These are phyloP conservation scores for Aspergillus awamori DNA, from an alignment of 2,329 filamentous ascomycete genomes.

Conservation along the genomic window DNA sequence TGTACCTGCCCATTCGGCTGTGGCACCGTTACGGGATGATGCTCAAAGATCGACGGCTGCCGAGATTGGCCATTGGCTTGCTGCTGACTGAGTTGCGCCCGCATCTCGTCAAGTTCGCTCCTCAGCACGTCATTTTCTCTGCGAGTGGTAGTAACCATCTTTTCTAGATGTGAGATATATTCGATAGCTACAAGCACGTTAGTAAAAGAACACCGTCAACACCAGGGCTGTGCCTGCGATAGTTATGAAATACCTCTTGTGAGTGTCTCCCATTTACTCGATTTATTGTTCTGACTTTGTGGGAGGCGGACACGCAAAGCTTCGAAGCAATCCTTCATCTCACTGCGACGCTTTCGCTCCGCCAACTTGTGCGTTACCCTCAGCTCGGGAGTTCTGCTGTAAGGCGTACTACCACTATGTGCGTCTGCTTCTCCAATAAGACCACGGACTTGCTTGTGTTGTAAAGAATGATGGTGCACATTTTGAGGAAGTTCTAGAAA, in stretches of 20 bases:
- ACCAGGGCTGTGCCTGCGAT: neutral
- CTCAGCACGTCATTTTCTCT: conserved; percentile 43
- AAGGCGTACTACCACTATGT: conserved; percentile 47
- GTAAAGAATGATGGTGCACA: conserved; percentile 51
- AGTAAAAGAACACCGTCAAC: neutral
- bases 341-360: conserved; percentile 54
- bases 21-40: conserved; percentile 37
- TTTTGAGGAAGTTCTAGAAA: conserved; percentile 49
- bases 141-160: conserved; percentile 40
- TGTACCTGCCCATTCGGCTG: conserved; percentile 40
- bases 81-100: conserved; percentile 43
- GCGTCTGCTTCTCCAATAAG: conserved; percentile 51
- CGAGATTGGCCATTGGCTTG: conserved; percentile 37
- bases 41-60: conserved; percentile 38
- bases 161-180: conserved; percentile 51
- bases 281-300: conserved; percentile 52
- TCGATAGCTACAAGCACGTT: conserved; percentile 46
- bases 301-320: conserved; percentile 49
- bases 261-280: conserved; percentile 56
- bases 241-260: conserved; percentile 43
- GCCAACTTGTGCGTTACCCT: conserved; percentile 55
- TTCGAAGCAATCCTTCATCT: conserved; percentile 58
- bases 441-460: conserved; percentile 52
- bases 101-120: conserved; percentile 42
- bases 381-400: conserved; percentile 54